These are phyloP conservation scores for Fusarium coffeatum DNA, from an alignment of 2,329 filamentous ascomycete species.

Conservation along the genomic window DNA sequence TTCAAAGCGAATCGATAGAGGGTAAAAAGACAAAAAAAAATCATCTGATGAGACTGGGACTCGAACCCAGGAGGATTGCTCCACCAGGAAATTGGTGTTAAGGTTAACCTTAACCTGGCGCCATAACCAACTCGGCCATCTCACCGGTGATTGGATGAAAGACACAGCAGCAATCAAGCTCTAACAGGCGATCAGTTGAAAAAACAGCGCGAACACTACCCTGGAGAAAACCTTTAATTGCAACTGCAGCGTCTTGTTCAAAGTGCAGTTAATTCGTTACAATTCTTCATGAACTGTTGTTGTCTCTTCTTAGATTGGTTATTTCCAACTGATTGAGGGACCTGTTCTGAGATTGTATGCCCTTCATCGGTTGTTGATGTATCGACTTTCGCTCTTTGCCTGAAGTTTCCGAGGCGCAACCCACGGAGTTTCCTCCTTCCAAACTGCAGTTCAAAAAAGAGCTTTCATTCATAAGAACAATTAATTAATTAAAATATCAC, in stretches of 20 bases:
- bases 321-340: not conserved
- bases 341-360: accelerated
- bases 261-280: not conserved
- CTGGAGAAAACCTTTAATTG: not conserved
- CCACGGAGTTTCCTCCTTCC: too few relatives aligned
- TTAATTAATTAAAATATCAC: too few relatives aligned
- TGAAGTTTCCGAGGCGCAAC: too few relatives aligned
- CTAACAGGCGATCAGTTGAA: not conserved
- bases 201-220: not conserved
- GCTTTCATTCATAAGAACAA: too few relatives aligned
- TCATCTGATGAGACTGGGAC: constrained; percentile 27
- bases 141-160: constrained; percentile 24
- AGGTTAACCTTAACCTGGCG: constrained; percentile 34
- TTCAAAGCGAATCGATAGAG: too few relatives aligned
- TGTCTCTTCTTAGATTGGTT: accelerated
- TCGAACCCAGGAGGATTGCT: constrained; percentile 33
- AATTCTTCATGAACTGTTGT: not conserved
- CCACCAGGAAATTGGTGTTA: constrained; percentile 31
- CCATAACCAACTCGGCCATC: constrained; percentile 34
- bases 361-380: too few relatives aligned
- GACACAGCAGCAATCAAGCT: accelerated
- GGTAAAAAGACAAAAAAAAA: not conserved
- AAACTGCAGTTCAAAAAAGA: too few relatives aligned
- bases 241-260: not conserved
- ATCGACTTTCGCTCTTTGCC: too few relatives aligned